Evolutionary conservation across 768 basidiomycete species (phyloP), one percentile per base, ranked within the genome.

Genomic region (Clavulina sp.): DNA sequence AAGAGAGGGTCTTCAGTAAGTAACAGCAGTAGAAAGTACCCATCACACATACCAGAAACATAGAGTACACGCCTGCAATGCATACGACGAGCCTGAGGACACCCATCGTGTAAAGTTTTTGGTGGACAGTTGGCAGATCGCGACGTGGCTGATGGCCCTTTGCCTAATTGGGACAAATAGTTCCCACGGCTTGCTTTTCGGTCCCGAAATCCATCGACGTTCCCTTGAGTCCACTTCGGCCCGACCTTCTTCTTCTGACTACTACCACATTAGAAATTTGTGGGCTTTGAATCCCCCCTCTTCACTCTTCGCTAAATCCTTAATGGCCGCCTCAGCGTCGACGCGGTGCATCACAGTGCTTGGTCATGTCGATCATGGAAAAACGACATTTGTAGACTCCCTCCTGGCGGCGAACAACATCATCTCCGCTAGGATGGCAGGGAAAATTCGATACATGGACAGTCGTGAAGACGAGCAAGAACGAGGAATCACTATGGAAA

Each of bases 401-500:
- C 75, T 99, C 5, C 77, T 99, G 32, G 92, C 93, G 1, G 89
- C 93, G 21, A 97, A 97, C 68, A 93, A 88, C 61, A 97, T 99
- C 62, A 96, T 99, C 60, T 96, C 93, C 0, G 67, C 80, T 6
- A 70, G 85, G 50, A 84, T 96, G 80, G 93, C 91, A 2, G 95
- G 95, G 6, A 97, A 95, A 64, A 80, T 97, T 65, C 73, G 95
- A 50, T 99, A 93, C 63, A 70, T 97, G 50, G 95, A 99, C 62
- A 87, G 83, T 53, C 73, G 95, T 57, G 91, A 96, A 62, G 95
- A 97, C 60, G 95, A 99, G 61, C 92, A 96, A 60, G 82, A 97
- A 66, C 71, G 95, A 48, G 95, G 95, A 2, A 99, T 99, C 55
- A 97, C 95, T 0, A 97, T 99, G 95, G 92, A 99, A 66, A 88